A percentile compares a stretch with the other conserved stretches of the same genome.
These are phyloP conservation scores for Claviceps capensis DNA, from an alignment of 2,329 filamentous ascomycete genomes.

Conservation along the genomic window DNA sequence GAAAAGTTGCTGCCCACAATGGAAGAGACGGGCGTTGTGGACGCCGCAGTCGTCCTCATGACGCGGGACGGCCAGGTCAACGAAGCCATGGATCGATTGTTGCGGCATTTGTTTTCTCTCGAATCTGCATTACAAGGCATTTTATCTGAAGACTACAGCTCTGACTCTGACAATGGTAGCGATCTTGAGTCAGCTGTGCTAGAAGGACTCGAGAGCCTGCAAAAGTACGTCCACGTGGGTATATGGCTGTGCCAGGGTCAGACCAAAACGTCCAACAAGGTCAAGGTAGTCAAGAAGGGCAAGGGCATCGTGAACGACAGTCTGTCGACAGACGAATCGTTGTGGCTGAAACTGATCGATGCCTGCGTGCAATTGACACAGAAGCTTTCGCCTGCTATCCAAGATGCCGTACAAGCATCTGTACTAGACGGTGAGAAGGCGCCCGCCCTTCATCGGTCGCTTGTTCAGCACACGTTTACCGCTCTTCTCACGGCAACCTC, in stretches of 20 bases:
- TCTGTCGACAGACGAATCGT: conserved; percentile 37
- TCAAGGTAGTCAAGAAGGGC: conserved; percentile 35
- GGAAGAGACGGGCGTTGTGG: conserved; percentile 79
- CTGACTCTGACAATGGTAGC: conserved; percentile 38
- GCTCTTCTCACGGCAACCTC: conserved; percentile 70
- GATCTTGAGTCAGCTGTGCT: conserved; percentile 49
- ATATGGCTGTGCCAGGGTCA: conserved; percentile 92
- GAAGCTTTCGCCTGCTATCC: conserved; percentile 44
- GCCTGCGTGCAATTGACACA: conserved; percentile 49
- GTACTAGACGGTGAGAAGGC: conserved; percentile 45
- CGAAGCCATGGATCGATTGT: conserved; percentile 71
- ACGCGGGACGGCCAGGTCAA: conserved; percentile 73
- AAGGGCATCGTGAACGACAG: conserved; percentile 28
- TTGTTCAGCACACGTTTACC: conserved; percentile 86
- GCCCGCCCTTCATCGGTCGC: conserved; percentile 52
- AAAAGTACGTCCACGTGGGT: conserved; percentile 84
- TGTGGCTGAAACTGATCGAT: conserved; percentile 50
- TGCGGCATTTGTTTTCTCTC: conserved; percentile 67
- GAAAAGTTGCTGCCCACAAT: conserved; percentile 74
- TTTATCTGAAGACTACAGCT: conserved; percentile 45
- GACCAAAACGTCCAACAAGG: conserved; percentile 44
- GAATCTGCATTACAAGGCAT: conserved; percentile 67
- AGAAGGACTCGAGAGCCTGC: conserved; percentile 61
- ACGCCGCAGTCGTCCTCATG: conserved; percentile 85
- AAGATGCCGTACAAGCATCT: conserved; percentile 16